phyloP scores from a whole-genome alignment of 2,329 filamentous ascomycete species.

The Chaetomium olivaceum region DNA sequence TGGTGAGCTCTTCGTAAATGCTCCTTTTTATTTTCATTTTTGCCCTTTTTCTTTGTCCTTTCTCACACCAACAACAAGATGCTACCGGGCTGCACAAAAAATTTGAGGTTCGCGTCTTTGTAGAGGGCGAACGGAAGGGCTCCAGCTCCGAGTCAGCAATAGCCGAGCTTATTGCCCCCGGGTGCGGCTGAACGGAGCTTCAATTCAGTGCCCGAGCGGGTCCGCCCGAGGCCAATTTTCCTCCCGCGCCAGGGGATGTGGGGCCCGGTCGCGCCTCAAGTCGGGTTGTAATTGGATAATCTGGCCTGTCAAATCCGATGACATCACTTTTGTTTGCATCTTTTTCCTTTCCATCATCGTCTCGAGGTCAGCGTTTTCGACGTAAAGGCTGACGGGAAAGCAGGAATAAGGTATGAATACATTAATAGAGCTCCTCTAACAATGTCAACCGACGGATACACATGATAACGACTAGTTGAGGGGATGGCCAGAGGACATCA shows the following conservation, averaged over 20 bases:
- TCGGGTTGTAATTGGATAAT: slow-evolving; percentile 10
- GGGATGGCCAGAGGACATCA: not conserved
- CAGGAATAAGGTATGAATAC: not conserved
- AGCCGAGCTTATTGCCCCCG: slow-evolving; percentile 21
- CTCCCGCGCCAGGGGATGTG: not conserved
- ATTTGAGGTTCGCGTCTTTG: not conserved
- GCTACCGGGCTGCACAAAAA: not conserved
- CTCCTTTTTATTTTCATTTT: not conserved
- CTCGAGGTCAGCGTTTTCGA: not conserved
- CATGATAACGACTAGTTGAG: not conserved
- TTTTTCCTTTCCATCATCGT: not conserved
- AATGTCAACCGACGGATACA: not conserved
- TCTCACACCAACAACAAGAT: not conserved
- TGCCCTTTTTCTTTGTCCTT: not conserved
- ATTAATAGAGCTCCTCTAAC: not conserved
- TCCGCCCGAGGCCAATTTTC: not conserved
- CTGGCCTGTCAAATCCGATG: slow-evolving; percentile 1
- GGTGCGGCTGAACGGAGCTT: slow-evolving; percentile 24
- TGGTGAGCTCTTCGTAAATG: not conserved
- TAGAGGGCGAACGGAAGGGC: slow-evolving; percentile 9
- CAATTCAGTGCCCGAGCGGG: not conserved
- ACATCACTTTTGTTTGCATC: slow-evolving; percentile 16
- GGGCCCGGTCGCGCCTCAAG: not conserved
- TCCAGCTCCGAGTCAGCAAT: slow-evolving; percentile 21
- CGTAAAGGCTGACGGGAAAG: not conserved